Percentiles rank a stretch among this genome's conserved stretches.
Conservation (phyloP, 2,329 filamentous ascomycete species). For the Hansfordia pulvinata region DNA sequence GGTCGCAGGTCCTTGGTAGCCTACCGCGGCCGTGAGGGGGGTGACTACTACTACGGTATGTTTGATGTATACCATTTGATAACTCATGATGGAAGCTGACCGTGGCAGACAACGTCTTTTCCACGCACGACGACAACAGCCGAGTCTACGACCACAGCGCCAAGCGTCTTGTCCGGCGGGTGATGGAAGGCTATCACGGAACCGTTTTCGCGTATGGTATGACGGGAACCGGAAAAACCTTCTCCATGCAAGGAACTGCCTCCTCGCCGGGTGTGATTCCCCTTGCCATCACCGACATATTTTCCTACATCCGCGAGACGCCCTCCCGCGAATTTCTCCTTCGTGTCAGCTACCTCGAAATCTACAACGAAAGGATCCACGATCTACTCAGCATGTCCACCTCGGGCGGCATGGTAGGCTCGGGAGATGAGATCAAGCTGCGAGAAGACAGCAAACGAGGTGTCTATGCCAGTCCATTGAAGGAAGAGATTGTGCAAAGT, state of each 20-base stretch:
- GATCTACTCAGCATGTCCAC: constrained; percentile 73
- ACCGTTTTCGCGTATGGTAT: constrained; percentile 98
- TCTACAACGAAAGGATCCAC: constrained; percentile 97
- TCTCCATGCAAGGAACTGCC: constrained; percentile 97
- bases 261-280: constrained; percentile 94
- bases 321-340: constrained; percentile 88
- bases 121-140: constrained; percentile 84
- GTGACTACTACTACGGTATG: constrained; percentile 85
- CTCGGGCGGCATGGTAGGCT: constrained; percentile 37
- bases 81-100: constrained; percentile 5
- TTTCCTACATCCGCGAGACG: constrained; percentile 96
- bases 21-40: constrained; percentile 78
- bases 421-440: constrained; percentile 86
- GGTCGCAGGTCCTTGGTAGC: constrained; percentile 69
- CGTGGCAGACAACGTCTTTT: constrained; percentile 80
- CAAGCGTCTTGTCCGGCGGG: constrained; percentile 83
- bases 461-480: constrained; percentile 89
- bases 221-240: constrained; percentile 97
- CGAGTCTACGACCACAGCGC: constrained; percentile 90
- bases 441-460: constrained; percentile 93
- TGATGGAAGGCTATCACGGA: constrained; percentile 98
- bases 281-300: constrained; percentile 94
- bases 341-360: constrained; percentile 94
- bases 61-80: constrained; percentile 1
- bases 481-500: constrained; percentile 97